phyloP scores from a whole-genome alignment of 108 stramenopile genomes.

The Skeletonema tropicum region DNA sequence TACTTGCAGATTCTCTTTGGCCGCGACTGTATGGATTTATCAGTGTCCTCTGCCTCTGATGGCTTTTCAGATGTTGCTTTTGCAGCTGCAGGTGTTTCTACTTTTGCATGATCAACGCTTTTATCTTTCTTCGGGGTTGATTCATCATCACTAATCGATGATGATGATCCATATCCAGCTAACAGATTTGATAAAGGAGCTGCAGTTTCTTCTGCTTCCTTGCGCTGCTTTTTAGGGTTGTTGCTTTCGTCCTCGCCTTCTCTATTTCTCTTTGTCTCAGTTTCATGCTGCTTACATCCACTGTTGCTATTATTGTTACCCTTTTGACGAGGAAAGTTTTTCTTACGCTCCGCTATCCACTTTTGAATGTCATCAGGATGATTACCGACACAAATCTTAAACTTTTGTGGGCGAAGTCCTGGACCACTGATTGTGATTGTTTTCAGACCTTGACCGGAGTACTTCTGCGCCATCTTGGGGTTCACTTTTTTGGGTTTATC shows the following conservation, averaged over 20 bases:
- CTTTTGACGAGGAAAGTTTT: slow-evolving; percentile 60
- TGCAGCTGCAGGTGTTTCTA: slow-evolving; percentile 1
- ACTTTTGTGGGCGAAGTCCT: slow-evolving; percentile 75
- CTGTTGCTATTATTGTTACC: not conserved
- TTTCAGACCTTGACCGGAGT: slow-evolving; percentile 82
- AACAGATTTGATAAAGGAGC: slow-evolving; percentile 63
- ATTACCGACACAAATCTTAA: slow-evolving; percentile 88
- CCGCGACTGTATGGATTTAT: not conserved
- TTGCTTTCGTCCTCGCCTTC: slow-evolving; percentile 1
- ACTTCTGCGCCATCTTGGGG: slow-evolving; percentile 56
- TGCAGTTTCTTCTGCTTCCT: slow-evolving; percentile 2
- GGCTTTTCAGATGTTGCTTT: not conserved
- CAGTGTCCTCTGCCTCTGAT: slow-evolving; percentile 1
- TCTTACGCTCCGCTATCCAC: slow-evolving; percentile 86
- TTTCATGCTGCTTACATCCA: not conserved
- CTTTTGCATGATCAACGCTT: slow-evolving; percentile 21
- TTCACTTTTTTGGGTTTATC: slow-evolving; percentile 25
- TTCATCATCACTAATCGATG: slow-evolving; percentile 42
- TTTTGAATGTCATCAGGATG: slow-evolving; percentile 83
- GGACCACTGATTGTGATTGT: slow-evolving; percentile 78
- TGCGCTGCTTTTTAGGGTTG: not conserved
- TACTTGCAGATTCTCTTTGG: slow-evolving; percentile 36
- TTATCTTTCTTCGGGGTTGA: not conserved
- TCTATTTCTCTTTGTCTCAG: slow-evolving; percentile 2
- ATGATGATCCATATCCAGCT: slow-evolving; percentile 83